Evolutionary conservation across 2,329 filamentous ascomycete genomes (phyloP), one percentile per base, ranked within the genome.

Genomic region (Macrophomina pseudophaseolina): DNA sequence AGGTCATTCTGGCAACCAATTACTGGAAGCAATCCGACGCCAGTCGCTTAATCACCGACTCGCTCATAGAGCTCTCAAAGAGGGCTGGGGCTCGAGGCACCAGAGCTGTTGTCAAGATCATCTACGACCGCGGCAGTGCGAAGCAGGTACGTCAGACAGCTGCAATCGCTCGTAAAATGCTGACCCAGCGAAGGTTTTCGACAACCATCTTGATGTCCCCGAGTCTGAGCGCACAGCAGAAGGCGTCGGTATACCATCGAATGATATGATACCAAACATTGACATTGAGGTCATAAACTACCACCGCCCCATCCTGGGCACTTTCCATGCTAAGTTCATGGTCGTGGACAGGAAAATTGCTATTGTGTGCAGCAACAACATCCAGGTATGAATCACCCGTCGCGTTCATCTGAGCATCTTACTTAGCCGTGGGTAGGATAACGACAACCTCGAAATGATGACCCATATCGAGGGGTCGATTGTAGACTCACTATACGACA

Each of bases 381-480:
- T 94, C 59, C 84, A 86, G 70, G 63, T 65, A 78, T 72, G 67
- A 18, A 44, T 14, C 8, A 5, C 28, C 32, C 11, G 6, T 28
- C 5, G 9, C 11, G 11, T 11, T 11, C 2, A 18, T 42, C 4
- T 18, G 16, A 12, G 23, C 23, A 28, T 23, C 8, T 35, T 12
- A 14, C 7, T 33, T 54, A 35, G 38, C 33, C 33, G 12, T 7
- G 11, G 14, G 7, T 18, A 66, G 64, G 88, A 92, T 69, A 94
- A 93, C 64, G 89, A 91, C 71, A 94, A 94, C 70, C 68, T 93
- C 65, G 91, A 94, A 76, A 93, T 94, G 91, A 88, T 92, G 85
- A 83, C 86, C 2, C 90, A 92, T 65, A 74, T 93, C 0, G 90
- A 94, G 78, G 91, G 91, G 0, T 87, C 90, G 0, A 91, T 94